These are phyloP conservation scores for Podospora bellae-mahoneyi DNA, from an alignment of 495 filamentous ascomycete species.

Conservation along the genomic window DNA sequence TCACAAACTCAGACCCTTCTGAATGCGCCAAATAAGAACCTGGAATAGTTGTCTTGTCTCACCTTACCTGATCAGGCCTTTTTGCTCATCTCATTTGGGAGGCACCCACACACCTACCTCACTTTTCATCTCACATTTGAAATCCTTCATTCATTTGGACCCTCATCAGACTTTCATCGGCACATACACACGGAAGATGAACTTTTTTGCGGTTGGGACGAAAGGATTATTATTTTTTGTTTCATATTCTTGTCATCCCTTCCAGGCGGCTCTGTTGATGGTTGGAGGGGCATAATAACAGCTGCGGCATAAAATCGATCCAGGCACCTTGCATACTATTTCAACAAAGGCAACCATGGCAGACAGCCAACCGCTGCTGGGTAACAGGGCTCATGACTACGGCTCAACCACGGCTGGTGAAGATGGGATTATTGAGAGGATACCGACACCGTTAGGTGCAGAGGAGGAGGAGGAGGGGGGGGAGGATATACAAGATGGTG, in stretches of 20 bases:
- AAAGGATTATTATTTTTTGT: no score
- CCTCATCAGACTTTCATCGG: no score
- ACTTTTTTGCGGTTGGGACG: no score
- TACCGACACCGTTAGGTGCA: not conserved
- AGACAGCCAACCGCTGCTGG: not conserved
- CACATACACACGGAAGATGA: no score
- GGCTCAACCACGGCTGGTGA: not conserved
- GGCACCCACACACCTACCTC: not conserved
- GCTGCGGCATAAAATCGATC: not conserved
- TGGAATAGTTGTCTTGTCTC: not conserved
- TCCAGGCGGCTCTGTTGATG: not conserved
- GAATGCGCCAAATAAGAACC: not conserved
- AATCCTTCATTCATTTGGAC: no score
- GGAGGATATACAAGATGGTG: conserved; percentile 39
- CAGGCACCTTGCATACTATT: not conserved
- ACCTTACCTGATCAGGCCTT: not conserved
- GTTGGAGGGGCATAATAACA: not conserved
- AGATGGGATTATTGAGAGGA: not conserved
- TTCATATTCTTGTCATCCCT: not conserved
- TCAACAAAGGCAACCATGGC: not conserved
- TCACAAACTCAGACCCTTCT: not conserved
- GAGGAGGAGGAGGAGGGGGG: conserved; percentile 6
- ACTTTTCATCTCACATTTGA: not conserved
- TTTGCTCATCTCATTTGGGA: not conserved
- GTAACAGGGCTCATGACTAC: not conserved